Conservation (phyloP, 2,329 filamentous ascomycete genomes). For the Fusarium pseudoanthophilum region DNA sequence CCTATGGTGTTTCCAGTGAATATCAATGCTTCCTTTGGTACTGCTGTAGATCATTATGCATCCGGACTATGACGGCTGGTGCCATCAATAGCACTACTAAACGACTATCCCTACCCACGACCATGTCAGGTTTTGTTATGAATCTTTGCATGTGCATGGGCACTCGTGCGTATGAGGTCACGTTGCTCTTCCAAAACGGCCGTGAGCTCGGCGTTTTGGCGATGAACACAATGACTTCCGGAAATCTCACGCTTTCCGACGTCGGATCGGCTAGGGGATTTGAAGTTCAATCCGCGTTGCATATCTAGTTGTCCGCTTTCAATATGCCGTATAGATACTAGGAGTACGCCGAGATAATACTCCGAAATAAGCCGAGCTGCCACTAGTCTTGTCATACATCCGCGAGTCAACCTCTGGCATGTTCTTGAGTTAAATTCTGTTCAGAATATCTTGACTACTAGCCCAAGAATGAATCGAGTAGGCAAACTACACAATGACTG, state of each 20-base stretch:
- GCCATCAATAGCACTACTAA: accelerated
- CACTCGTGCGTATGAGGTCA: not conserved
- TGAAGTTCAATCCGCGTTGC: accelerated
- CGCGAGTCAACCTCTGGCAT: no score
- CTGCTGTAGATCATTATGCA: not conserved
- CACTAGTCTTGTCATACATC: accelerated
- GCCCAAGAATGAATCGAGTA: accelerated
- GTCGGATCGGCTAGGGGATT: not conserved
- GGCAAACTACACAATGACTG: accelerated
- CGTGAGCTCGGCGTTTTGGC: not conserved
- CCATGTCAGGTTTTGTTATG: accelerated
- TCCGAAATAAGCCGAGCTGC: not conserved
- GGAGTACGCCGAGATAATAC: not conserved
- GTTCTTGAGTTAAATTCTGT: no score
- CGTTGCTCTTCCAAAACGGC: no score
- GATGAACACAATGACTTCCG: not conserved
- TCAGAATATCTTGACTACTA: no score
- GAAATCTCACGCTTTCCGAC: accelerated
- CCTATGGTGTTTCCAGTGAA: not conserved
- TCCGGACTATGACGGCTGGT: accelerated
- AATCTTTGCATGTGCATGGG: accelerated
- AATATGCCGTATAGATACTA: not conserved
- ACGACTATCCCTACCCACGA: accelerated
- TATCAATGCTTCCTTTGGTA: accelerated
- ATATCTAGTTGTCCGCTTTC: not conserved